A percentile compares a stretch with the other conserved stretches of the same genome.
Conservation (phyloP, 768 basidiomycete species). For the Calvatia gigantea region DNA sequence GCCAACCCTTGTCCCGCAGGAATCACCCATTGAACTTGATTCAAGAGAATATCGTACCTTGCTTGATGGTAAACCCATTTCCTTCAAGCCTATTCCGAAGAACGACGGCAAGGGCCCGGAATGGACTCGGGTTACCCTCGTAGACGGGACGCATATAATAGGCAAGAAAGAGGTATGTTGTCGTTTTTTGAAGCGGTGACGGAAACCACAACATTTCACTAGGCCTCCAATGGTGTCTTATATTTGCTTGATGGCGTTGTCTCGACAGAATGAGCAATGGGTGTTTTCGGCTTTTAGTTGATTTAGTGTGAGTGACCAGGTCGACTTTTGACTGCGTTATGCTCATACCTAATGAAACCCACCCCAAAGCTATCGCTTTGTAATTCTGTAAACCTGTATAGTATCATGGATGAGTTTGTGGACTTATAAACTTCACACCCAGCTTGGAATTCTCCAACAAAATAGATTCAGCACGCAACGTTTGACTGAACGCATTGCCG, state of each 20-base stretch:
- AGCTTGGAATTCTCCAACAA: no score
- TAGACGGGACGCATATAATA: conserved; percentile 52
- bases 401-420: no score
- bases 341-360: no score
- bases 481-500: no score
- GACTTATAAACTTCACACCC: no score
- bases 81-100: conserved; percentile 41
- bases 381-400: no score
- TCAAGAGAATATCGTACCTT: conserved; percentile 51
- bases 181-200: background rate
- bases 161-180: conserved; percentile 56
- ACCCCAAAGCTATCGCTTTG: no score
- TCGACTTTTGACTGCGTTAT: no score
- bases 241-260: conserved; percentile 4
- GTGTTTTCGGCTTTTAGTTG: no score
- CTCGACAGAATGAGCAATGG: background rate
- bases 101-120: conserved; percentile 35
- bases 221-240: conserved; percentile 9
- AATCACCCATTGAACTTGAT: conserved; percentile 46
- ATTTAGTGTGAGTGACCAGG: no score
- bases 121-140: conserved; percentile 59
- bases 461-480: no score
- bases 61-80: conserved; percentile 52
- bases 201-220: background rate
- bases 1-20: conserved; percentile 25